Evolutionary conservation across 23 red algal species (phyloP).

Genomic region (Gracilariopsis chorda): DNA sequence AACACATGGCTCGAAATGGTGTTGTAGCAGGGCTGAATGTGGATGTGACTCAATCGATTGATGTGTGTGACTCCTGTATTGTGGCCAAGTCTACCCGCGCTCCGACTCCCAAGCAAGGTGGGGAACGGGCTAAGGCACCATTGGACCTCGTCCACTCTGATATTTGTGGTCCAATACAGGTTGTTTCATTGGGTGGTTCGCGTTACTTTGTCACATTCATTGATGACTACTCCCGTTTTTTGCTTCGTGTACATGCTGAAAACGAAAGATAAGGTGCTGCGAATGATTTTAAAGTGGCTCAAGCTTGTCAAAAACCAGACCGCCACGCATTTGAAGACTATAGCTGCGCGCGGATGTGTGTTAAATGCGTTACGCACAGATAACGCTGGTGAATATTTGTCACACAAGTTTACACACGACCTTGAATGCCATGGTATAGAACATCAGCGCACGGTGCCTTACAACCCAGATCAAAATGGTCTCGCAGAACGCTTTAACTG

Average conservation of each 20-base stretch:
- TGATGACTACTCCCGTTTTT: neutral
- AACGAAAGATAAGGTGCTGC: neutral
- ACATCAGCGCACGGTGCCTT: neutral
- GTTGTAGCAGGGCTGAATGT: neutral
- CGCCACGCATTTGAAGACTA: neutral
- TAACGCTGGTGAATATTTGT: constrained; percentile 24
- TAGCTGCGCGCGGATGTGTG: neutral
- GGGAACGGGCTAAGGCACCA: neutral
- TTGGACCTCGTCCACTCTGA: constrained; percentile 2
- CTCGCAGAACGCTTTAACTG: constrained; percentile 26
- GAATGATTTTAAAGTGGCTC: constrained; percentile 20
- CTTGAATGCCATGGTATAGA: neutral
- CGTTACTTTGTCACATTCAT: constrained; percentile 42
- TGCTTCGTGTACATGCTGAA: constrained; percentile 17
- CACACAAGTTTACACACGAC: neutral
- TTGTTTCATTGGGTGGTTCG: neutral
- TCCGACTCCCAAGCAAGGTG: neutral
- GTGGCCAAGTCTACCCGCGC: neutral
- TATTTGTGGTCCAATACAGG: neutral
- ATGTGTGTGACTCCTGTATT: neutral
- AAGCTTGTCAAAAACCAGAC: constrained; percentile 1
- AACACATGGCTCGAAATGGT: neutral
- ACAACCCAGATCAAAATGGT: constrained; percentile 39
- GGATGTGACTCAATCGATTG: neutral
- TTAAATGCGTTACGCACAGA: constrained; percentile 29